phyloP scores from a whole-genome alignment of 2,329 filamentous ascomycete genomes.

The Clarireedia monteithiana region DNA sequence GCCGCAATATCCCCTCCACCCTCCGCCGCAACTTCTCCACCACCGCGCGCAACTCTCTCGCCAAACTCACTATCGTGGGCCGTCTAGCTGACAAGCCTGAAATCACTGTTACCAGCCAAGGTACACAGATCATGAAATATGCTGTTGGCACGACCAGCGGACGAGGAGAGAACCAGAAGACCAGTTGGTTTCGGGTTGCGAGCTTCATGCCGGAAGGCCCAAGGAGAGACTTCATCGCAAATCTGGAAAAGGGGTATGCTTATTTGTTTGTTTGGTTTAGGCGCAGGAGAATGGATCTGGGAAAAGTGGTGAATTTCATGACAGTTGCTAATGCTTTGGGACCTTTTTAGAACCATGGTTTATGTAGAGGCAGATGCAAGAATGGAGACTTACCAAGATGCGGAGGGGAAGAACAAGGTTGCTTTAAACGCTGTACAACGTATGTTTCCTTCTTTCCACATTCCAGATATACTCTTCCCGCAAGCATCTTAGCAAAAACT shows the following conservation, averaged over 20 bases:
- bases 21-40: constrained; percentile 68
- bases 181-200: constrained; percentile 78
- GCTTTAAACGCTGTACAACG: constrained; percentile 70
- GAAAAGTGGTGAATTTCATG: not conserved
- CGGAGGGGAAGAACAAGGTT: constrained; percentile 59
- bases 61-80: constrained; percentile 81
- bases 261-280: not conserved
- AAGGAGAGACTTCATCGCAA: constrained; percentile 63
- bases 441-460: constrained; percentile 33
- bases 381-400: constrained; percentile 59
- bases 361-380: constrained; percentile 76
- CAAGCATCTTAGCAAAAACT: not conserved
- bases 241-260: constrained; percentile 77
- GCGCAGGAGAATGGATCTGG: not conserved
- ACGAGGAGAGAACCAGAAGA: constrained; percentile 59
- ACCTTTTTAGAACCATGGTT: constrained; percentile 56
- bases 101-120: constrained; percentile 58
- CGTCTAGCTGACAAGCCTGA: constrained; percentile 77
- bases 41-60: constrained; percentile 48
- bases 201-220: constrained; percentile 63
- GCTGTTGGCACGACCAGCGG: constrained; percentile 64
- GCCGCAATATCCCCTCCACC: constrained; percentile 34
- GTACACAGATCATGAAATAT: constrained; percentile 70
- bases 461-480: constrained; percentile 30
- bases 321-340: too few relatives aligned